Evolutionary conservation across 1,139 yeast species (phyloP).

Genomic region (Candida dubliniensis): DNA sequence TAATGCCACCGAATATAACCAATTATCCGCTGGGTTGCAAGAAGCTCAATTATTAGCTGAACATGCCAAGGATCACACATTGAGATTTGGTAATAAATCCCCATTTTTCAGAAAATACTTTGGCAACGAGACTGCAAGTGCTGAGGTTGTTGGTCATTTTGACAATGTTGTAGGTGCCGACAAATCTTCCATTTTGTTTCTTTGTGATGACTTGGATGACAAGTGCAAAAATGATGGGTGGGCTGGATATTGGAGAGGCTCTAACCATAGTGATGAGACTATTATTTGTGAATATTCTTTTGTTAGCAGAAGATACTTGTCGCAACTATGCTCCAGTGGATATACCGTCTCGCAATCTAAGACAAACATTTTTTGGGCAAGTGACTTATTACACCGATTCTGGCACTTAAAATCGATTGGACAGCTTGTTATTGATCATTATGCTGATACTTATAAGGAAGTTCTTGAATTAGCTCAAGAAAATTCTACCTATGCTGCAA

Average conservation of each 20-base stretch:
- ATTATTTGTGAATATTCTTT: constrained; percentile 24
- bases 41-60: constrained; percentile 21
- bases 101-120: constrained; percentile 25
- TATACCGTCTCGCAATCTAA: constrained; percentile 19
- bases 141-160: constrained; percentile 33
- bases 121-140: constrained; percentile 28
- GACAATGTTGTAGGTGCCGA: constrained; percentile 27
- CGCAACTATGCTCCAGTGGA: constrained; percentile 22
- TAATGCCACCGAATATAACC: constrained; percentile 21
- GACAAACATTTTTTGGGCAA: constrained; percentile 17
- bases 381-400: constrained; percentile 22
- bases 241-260: constrained; percentile 41
- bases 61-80: constrained; percentile 27
- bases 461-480: constrained; percentile 21
- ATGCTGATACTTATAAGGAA: constrained; percentile 22
- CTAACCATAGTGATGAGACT: constrained; percentile 30
- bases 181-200: constrained; percentile 25
- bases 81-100: constrained; percentile 23
- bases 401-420: constrained; percentile 26
- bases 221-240: constrained; percentile 31
- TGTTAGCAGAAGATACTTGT: constrained; percentile 16
- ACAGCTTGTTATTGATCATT: constrained; percentile 20
- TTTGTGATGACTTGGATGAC: constrained; percentile 37
- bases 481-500: constrained; percentile 16
- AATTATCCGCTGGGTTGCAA: constrained; percentile 18